phyloP scores from a whole-genome alignment of 352 stramenopile genomes.

The Phytophthora rubi region DNA sequence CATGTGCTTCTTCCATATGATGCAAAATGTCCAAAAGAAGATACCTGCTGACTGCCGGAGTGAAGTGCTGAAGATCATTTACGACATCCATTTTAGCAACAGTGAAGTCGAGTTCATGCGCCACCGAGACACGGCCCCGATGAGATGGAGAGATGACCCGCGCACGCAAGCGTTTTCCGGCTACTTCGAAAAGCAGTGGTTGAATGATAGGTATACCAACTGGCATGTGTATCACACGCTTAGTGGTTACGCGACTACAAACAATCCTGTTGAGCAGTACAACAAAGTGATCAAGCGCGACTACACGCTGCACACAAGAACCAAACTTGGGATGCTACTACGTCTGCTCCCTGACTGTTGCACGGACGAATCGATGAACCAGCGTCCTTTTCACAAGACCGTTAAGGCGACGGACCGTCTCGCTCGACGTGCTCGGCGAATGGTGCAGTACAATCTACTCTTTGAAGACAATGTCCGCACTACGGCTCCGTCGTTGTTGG shows the following conservation, averaged over 20 bases:
- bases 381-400: too few species aligned
- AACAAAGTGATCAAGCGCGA: too few species aligned
- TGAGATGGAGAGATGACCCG: background rate
- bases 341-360: too few species aligned
- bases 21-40: too few species aligned
- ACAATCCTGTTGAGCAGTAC: background rate
- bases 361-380: too few species aligned
- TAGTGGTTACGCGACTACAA: background rate
- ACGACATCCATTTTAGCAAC: background rate
- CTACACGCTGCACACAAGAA: too few species aligned
- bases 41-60: too few species aligned
- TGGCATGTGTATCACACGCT: background rate
- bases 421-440: too few species aligned
- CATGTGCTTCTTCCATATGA: too few species aligned
- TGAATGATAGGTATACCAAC: background rate
- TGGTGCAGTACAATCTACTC: background rate
- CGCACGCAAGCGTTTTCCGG: background rate
- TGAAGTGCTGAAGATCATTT: background rate
- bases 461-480: background rate
- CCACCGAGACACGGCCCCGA: background rate
- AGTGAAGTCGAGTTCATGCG: background rate
- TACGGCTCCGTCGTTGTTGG: background rate
- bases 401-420: too few species aligned
- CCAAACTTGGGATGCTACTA: too few species aligned
- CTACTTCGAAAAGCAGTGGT: background rate